Conservation (phyloP, 1,284 basidiomycete species). For the Ganoderma sinense region DNA sequence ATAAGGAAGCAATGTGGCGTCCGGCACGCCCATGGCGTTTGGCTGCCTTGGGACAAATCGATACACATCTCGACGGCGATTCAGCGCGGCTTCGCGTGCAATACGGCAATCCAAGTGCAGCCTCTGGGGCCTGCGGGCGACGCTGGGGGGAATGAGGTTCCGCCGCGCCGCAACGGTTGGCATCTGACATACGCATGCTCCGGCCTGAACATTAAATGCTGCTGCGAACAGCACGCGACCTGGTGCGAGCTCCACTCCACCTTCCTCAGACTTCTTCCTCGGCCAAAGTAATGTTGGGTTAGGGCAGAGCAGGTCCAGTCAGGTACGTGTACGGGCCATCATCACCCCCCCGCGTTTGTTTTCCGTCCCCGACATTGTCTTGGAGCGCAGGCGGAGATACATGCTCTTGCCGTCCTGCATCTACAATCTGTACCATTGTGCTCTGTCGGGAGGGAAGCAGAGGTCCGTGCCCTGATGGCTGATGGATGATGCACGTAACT, state of each 20-base stretch:
- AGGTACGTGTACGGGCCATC: background rate
- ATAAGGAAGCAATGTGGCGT: slow-evolving; percentile 15
- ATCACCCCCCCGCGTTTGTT: background rate
- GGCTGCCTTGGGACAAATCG: background rate
- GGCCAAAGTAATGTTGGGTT: background rate
- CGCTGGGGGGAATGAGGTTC: slow-evolving; percentile 6
- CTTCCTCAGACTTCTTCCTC: background rate
- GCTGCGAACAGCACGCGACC: slow-evolving; percentile 3
- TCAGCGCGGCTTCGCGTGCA: background rate
- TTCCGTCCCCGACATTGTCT: background rate
- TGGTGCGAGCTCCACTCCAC: background rate
- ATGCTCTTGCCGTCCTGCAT: background rate
- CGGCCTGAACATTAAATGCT: background rate
- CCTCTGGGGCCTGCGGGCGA: background rate
- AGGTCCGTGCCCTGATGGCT: background rate
- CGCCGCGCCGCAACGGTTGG: slow-evolving; percentile 8
- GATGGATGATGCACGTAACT: background rate
- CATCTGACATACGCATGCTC: slow-evolving; percentile 1
- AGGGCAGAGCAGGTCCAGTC: background rate
- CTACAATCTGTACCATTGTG: background rate
- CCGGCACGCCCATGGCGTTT: slow-evolving; percentile 9
- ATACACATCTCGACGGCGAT: background rate
- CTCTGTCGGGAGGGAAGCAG: background rate
- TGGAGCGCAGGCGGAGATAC: background rate
- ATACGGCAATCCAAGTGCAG: slow-evolving; percentile 9